phyloP scores from a whole-genome alignment of 2,329 filamentous ascomycete genomes.

The Verticillium tricorpus region DNA sequence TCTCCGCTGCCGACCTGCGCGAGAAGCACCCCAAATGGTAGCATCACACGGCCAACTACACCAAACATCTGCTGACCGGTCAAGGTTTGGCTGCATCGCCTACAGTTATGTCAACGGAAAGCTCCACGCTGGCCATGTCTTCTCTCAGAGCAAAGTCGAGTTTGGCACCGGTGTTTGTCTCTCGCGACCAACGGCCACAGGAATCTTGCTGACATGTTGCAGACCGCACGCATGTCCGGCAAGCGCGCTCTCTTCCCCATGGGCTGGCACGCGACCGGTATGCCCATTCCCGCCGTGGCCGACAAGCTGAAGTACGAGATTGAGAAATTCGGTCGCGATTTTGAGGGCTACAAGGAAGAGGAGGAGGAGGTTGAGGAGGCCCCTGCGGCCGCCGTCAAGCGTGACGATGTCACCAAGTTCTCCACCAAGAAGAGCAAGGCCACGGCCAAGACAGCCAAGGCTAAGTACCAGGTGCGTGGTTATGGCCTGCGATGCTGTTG shows the following conservation, averaged over 20 bases:
- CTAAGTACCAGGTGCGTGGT: slow-evolving; percentile 89
- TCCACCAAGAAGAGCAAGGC: slow-evolving; percentile 90
- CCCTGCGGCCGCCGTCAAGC: slow-evolving; percentile 55
- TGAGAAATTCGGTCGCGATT: slow-evolving; percentile 80
- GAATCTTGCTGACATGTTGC: neutral
- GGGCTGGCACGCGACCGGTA: slow-evolving; percentile 93
- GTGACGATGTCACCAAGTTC: slow-evolving; percentile 88
- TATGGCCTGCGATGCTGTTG: neutral
- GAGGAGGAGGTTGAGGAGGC: slow-evolving; percentile 25
- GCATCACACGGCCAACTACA: slow-evolving; percentile 36
- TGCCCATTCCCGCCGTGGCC: slow-evolving; percentile 96
- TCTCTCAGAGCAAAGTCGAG: slow-evolving; percentile 89
- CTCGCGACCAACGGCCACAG: neutral
- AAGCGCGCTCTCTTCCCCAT: slow-evolving; percentile 84
- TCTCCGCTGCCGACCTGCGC: slow-evolving; percentile 70
- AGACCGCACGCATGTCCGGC: slow-evolving; percentile 73
- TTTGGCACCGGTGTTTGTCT: slow-evolving; percentile 71
- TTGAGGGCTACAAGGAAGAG: slow-evolving; percentile 70
- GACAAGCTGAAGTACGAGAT: slow-evolving; percentile 93
- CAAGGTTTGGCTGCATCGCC: slow-evolving; percentile 31
- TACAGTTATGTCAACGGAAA: slow-evolving; percentile 77
- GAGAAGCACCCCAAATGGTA: slow-evolving; percentile 84
- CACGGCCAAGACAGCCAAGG: slow-evolving; percentile 80
- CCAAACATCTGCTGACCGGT: neutral
- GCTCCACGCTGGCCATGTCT: slow-evolving; percentile 86